Base-by-base conservation (phyloP, 1,139 yeast genomes). In the Trichomonascaceae sp. region DNA sequence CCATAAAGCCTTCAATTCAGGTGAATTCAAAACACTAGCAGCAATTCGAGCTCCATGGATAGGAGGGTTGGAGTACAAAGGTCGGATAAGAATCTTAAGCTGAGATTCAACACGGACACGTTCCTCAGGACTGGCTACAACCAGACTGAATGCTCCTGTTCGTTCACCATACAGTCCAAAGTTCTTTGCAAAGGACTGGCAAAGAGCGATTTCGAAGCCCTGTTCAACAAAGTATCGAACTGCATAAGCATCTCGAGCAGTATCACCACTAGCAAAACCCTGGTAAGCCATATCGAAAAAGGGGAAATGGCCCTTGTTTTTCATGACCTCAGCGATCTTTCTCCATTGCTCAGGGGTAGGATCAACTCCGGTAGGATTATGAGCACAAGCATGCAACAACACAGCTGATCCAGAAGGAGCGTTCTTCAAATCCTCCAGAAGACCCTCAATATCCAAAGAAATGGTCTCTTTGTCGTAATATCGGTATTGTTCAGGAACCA, bases 91-190 rank as follows among this genome's bases (percentile, higher is more conserved):
- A 64, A 81, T 83, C 70, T 85, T 82, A 67, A 93, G 76, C 72
- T 93, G 98, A 13, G 96, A 85, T 58, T 76, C 91, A 46, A 73
- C 70, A 48, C 69, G 65, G 47, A 70, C 71, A 59, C 73, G 74
- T 46, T 68, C 72, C 59, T 71, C 74, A 30, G 69, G 61, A 51
- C 69, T 60, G 22, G 59, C 72, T 47, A 70, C 62, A 32, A 72
- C 75, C 18, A 67, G 66, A 68, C 56, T 88, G 78, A 93, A 81
- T 18, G 96, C 95, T 60, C 99, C 99, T 49, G 85, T 91, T 75
- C 99, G 86, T 76, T 93, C 98, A 69, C 99, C 99, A 70, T 93
- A 93, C 83, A 93, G 86, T 62, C 99, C 99, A 71, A 87, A 86
- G 74, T 93, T 93, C 74, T 93, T 93, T 54, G 98, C 96, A 73